phyloP scores from a whole-genome alignment of 1,284 basidiomycete genomes.

The Gomphus bonarii region DNA sequence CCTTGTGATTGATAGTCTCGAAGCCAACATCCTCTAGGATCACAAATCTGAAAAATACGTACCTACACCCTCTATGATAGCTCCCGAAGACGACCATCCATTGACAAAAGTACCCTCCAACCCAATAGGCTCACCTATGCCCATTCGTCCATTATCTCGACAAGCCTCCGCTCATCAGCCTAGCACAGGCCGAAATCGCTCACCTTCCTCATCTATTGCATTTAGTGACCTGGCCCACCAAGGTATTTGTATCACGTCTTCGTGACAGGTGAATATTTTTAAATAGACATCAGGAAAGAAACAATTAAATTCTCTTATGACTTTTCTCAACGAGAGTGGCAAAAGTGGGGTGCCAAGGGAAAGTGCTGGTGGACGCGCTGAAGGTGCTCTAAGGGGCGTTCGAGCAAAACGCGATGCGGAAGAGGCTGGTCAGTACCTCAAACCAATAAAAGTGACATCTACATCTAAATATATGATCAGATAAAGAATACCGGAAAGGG shows the following conservation, averaged over 20 bases:
- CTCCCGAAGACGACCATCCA: constrained; percentile 22
- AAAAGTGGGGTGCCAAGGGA: constrained; percentile 51
- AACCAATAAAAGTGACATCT: background rate
- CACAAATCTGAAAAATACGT: constrained; percentile 35
- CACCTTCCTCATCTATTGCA: constrained; percentile 57
- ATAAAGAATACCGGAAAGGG: constrained; percentile 86
- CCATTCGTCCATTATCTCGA: constrained; percentile 59
- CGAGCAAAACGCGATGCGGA: constrained; percentile 85
- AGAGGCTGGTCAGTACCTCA: constrained; percentile 60
- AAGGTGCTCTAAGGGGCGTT: constrained; percentile 58
- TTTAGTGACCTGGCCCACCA: constrained; percentile 72
- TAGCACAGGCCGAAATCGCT: constrained; percentile 41
- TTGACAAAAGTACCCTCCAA: constrained; percentile 26
- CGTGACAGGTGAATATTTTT: background rate
- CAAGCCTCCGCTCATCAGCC: constrained; percentile 54
- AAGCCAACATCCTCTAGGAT: constrained; percentile 33
- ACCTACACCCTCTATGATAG: background rate
- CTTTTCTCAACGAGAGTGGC: constrained; percentile 43
- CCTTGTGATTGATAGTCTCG: background rate
- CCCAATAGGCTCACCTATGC: constrained; percentile 44
- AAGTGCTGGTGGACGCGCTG: constrained; percentile 44
- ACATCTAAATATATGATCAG: constrained; percentile 30
- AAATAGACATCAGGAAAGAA: constrained; percentile 46
- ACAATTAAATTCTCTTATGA: constrained; percentile 67
- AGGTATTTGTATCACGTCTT: constrained; percentile 29